Base-by-base conservation (phyloP, 2,329 filamentous ascomycete species). In the Ophiostoma fasciatum region DNA sequence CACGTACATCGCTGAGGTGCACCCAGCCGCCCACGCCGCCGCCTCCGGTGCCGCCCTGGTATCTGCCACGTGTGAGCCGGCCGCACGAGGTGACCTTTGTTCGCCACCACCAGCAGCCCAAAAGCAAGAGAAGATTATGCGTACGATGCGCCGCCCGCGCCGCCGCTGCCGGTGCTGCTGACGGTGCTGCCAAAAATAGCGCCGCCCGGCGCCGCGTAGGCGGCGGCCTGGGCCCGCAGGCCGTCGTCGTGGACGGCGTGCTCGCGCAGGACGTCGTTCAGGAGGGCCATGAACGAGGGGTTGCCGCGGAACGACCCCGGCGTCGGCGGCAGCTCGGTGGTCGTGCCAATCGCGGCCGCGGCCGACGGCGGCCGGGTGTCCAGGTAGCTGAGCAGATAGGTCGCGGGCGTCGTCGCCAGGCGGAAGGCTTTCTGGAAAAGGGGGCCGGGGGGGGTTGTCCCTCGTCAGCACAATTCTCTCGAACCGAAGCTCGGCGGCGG, bases 11-110 rank as follows among this genome's bases (percentile, higher is more conserved):
- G 37, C 71, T 76, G 5, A 81, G 59, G 52, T 81, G 76, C 14
- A 80, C 63, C 56, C 71, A 71, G 2, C 76, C 74, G 17, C 74
- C 71, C 17, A 66, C 57, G 2, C 72, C 72, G 2, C 57, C 71
- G 9, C 72, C 71, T 1, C 72, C 72, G 1, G 68, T 65, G 15
- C 71, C 72, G n/a, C 72, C 71, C 49, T 75, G 71, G 23, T 43
- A n/a, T 53, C 43, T 45, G 28, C 5, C 25, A n/a, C 3, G 21
- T 19, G 19, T 15, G n/a, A n/a, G n/a, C n/a, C n/a, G n/a, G n/a
- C n/a, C n/a, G n/a, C n/a, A n/a, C n/a, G n/a, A n/a, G n/a, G n/a
- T n/a, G n/a, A n/a, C n/a, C n/a, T n/a, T n/a, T n/a, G n/a, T n/a
- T n/a, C n/a, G n/a, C n/a, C 11, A 17, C 3, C 11, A 6, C 14